phyloP scores from a whole-genome alignment of 257 asterid genomes.

The Solanum clarkiae region DNA sequence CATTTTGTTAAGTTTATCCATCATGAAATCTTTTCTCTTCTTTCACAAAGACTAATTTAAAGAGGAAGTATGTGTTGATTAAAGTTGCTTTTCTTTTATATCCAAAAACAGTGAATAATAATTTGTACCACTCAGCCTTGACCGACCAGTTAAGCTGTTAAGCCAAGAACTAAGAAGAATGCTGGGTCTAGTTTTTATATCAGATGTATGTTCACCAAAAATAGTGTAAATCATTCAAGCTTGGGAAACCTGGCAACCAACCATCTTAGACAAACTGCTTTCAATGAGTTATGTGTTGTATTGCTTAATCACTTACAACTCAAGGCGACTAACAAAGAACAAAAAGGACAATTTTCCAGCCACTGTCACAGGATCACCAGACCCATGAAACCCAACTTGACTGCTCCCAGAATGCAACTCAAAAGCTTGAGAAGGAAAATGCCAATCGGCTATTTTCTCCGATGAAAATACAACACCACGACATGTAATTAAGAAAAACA shows the following conservation, averaged over 20 bases:
- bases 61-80: neutral
- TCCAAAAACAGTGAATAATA: neutral
- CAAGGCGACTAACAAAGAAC: neutral
- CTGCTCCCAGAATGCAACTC: neutral
- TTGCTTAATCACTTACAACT: neutral
- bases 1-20: neutral
- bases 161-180: neutral
- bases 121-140: neutral
- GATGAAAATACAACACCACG: neutral
- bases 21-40: neutral
- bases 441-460: neutral
- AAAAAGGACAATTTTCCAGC: neutral
- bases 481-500: neutral
- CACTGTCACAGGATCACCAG: no score
- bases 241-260: neutral
- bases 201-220: neutral
- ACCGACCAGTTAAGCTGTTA: neutral
- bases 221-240: neutral
- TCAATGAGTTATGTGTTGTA: neutral
- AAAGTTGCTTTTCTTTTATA: neutral
- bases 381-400: neutral
- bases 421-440: neutral
- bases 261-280: neutral
- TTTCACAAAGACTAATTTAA: neutral
- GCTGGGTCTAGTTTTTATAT: neutral